Conservation (phyloP, 257 asterid species). For the Schizonepeta tenuifolia region DNA sequence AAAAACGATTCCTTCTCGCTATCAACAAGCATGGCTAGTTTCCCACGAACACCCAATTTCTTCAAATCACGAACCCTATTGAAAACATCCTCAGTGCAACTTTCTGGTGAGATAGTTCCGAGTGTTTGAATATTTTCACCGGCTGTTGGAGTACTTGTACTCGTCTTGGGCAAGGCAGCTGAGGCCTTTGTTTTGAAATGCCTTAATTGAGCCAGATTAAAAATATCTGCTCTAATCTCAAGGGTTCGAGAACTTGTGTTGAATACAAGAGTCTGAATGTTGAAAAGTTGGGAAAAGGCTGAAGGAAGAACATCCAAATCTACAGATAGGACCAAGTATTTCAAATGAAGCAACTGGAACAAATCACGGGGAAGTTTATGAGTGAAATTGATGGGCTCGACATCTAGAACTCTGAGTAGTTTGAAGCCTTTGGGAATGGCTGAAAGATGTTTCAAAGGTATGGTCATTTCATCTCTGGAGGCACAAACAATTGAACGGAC, state of each 20-base stretch:
- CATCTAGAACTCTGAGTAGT: neutral
- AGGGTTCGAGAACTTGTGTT: neutral
- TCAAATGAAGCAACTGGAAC: neutral
- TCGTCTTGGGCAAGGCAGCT: neutral
- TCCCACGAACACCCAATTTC: constrained; percentile 47
- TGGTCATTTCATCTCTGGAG: neutral
- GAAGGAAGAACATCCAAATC: neutral
- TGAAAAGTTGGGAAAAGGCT: neutral
- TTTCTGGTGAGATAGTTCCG: neutral
- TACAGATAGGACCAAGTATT: neutral
- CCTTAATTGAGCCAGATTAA: neutral
- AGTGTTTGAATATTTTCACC: neutral
- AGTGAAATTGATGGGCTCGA: neutral
- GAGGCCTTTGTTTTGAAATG: neutral
- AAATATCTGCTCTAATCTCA: neutral
- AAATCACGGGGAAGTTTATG: neutral
- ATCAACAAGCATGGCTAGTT: constrained; percentile 32
- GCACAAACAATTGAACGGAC: neutral
- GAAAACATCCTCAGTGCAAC: neutral
- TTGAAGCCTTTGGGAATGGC: constrained; percentile 1
- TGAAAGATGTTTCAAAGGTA: neutral
- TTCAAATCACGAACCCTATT: neutral
- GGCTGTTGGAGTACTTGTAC: neutral
- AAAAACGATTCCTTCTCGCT: constrained; percentile 32
- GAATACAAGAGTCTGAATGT: neutral